Evolutionary conservation across 108 stramenopile genomes (phyloP).

Genomic region (Craspedostauros australis): DNA sequence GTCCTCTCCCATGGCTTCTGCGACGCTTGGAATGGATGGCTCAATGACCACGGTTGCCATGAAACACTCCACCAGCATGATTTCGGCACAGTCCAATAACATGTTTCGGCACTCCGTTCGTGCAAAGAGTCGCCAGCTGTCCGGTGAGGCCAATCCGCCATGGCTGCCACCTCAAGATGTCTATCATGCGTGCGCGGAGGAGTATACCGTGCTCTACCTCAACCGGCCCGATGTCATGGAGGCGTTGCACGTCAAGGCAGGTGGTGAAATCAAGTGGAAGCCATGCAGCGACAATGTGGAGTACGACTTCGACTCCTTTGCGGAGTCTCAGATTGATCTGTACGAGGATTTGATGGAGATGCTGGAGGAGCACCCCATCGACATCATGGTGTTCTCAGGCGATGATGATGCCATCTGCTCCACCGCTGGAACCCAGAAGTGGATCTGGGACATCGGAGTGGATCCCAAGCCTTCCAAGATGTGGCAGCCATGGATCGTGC

Average conservation of each 20-base stretch:
- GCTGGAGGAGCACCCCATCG: constrained; percentile 10
- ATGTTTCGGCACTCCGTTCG: constrained; percentile 3
- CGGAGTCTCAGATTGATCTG: constrained; percentile 4
- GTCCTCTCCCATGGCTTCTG: not conserved
- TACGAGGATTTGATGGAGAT: constrained; percentile 14
- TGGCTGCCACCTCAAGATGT: constrained; percentile 22
- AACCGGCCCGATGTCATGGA: constrained; percentile 53
- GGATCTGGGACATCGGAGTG: constrained; percentile 45
- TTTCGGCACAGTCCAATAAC: constrained; percentile 2
- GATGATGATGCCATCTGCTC: constrained; percentile 58
- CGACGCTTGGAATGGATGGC: not conserved
- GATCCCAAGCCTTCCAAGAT: not conserved
- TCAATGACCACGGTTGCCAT: not conserved
- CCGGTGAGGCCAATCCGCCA: constrained; percentile 10
- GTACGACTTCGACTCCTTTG: constrained; percentile 3
- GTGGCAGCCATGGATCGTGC: constrained; percentile 44
- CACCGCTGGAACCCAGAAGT: constrained; percentile 41
- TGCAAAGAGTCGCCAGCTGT: too few relatives aligned
- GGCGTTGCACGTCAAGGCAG: constrained; percentile 39
- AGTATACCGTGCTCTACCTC: constrained; percentile 38
- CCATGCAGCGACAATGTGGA: constrained; percentile 24
- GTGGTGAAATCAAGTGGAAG: constrained; percentile 32
- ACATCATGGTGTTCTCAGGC: constrained; percentile 51
- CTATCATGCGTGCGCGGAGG: constrained; percentile 52
- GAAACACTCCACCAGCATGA: too few relatives aligned